Percentiles rank a stretch among this genome's conserved stretches.
These are phyloP conservation scores for Claviceps lovelessii DNA, from an alignment of 2,329 filamentous ascomycete species.

Conservation along the genomic window DNA sequence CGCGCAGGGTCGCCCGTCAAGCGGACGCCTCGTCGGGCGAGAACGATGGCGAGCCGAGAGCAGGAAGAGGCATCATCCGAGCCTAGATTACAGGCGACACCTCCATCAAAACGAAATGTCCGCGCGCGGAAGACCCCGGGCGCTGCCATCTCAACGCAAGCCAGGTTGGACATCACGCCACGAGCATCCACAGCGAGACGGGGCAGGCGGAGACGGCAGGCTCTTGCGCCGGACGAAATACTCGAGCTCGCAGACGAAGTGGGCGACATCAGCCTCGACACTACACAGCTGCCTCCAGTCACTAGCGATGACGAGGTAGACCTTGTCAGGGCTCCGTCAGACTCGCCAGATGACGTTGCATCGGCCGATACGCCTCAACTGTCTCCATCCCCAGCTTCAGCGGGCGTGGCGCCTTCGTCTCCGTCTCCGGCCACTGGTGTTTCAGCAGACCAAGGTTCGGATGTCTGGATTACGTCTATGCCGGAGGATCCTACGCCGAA, in stretches of 20 bases:
- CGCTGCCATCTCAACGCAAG: constrained; percentile 10
- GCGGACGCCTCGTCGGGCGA: constrained; percentile 21
- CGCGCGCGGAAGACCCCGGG: constrained; percentile 16
- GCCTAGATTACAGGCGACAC: constrained; percentile 15
- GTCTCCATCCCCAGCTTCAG: neutral
- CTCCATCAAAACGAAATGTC: constrained; percentile 15
- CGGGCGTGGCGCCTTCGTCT: constrained; percentile 2
- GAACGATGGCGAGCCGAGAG: constrained; percentile 15
- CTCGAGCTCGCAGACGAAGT: constrained; percentile 13
- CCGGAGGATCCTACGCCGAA: constrained; percentile 25
- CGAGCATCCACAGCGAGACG: constrained; percentile 7
- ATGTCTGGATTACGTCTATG: constrained; percentile 32
- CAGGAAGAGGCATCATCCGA: constrained; percentile 14
- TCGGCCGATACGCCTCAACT: neutral
- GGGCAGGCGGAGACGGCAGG: constrained; percentile 11
- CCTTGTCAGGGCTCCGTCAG: constrained; percentile 14
- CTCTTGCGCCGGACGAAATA: constrained; percentile 14
- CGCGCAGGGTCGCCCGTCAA: constrained; percentile 31
- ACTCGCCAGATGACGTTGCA: constrained; percentile 3
- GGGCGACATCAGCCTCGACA: constrained; percentile 7
- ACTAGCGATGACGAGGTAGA: constrained; percentile 16
- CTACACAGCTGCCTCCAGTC: constrained; percentile 6
- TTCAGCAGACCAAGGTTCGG: constrained; percentile 19
- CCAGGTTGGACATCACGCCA: constrained; percentile 9
- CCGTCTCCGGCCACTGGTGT: constrained; percentile 5